Conservation (phyloP, 2,329 filamentous ascomycete genomes). For the Neofusicoccum cordaticola region DNA sequence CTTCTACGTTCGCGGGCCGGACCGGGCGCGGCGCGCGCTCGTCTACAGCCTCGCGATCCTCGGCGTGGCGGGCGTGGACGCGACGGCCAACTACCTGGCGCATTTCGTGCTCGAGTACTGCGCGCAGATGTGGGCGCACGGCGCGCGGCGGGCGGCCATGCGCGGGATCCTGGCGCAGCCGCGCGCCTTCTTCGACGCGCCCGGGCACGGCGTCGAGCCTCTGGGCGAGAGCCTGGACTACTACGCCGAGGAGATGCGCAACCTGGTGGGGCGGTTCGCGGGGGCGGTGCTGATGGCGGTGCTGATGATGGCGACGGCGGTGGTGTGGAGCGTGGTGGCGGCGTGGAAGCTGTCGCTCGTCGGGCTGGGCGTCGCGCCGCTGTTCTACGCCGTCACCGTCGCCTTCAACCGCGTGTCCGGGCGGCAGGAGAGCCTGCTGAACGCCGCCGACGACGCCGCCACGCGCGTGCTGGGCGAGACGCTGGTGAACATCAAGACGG, state of each 20-base stretch:
- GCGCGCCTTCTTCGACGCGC: slow-evolving; percentile 71
- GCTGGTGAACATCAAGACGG: slow-evolving; percentile 74
- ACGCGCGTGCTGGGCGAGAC: slow-evolving; percentile 69
- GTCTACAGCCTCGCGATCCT: slow-evolving; percentile 71
- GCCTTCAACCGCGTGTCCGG: slow-evolving; percentile 63
- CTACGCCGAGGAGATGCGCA: slow-evolving; percentile 83
- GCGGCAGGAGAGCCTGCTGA: slow-evolving; percentile 69
- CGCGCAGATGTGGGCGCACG: slow-evolving; percentile 75
- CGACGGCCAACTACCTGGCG: slow-evolving; percentile 60
- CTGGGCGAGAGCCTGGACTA: slow-evolving; percentile 73
- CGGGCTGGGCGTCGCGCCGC: slow-evolving; percentile 64
- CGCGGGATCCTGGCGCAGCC: slow-evolving; percentile 71
- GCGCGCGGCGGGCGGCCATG: slow-evolving; percentile 66
- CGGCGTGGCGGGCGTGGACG: slow-evolving; percentile 65
- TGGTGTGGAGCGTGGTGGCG: slow-evolving; percentile 70
- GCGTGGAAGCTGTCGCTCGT: slow-evolving; percentile 82
- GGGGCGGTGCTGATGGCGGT: slow-evolving; percentile 65
- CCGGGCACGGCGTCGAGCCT: slow-evolving; percentile 60
- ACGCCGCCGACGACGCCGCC: slow-evolving; percentile 59
- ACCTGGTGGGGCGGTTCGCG: slow-evolving; percentile 74
- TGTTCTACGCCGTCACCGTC: slow-evolving; percentile 65
- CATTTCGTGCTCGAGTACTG: slow-evolving; percentile 70
- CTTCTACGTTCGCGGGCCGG: slow-evolving; percentile 55
- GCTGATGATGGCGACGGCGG: slow-evolving; percentile 65
- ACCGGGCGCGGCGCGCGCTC: slow-evolving; percentile 50